Base-by-base conservation (phyloP, 495 filamentous ascomycete species). In the Neurospora tetraspora region DNA sequence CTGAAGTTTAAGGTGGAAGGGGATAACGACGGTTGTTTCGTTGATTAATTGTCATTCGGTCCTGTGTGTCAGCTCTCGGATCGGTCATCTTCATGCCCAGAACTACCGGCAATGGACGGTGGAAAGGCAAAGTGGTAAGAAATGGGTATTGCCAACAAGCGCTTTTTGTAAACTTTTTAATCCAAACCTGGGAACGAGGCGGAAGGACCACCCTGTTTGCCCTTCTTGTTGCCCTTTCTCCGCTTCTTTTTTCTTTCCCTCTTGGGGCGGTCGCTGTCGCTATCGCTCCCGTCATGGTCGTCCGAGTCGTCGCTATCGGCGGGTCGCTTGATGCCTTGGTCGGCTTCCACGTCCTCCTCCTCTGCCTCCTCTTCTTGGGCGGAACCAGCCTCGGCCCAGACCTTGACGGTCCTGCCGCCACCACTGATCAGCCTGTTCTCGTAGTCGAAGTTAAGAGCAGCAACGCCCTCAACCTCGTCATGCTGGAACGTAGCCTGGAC, bases 391-490 rank as follows among this genome's bases (percentile, higher is more conserved):
- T 81, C 81, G 39, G 82, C 83, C 94, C 94, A 98, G 11, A 98
- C 90, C 83, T 97, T 97, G 74, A 98, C 86, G 0, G 89, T 85
- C 76, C 87, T 86, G 4, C 94, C 94, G 70, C 94, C 94, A 43
- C 93, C 94, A 79, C 90, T 94, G 70, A 97, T 91, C 88, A 98
- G 88, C 69, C 94, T 87, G 70, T 93, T 91, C 68, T 90, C 89
- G 68, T 91, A 91, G 80, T 97, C 94, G 75, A 96, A 96, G 23
- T 88, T 91, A 16, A 98, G 75, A 12, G 88, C 89, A 10, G 94
- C 86, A 16, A 97, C 93, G 20, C 90, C 90, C 77, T 97, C 94
- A 20, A 94, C 81, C 73, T 96, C 94, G 78, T 97, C 91, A 80
- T 97, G 94, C 79, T 85, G 85, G 59, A 94, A 80, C 68, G 84